phyloP scores from a whole-genome alignment of 441 rosid genomes.

The Gossypium gossypioides region DNA sequence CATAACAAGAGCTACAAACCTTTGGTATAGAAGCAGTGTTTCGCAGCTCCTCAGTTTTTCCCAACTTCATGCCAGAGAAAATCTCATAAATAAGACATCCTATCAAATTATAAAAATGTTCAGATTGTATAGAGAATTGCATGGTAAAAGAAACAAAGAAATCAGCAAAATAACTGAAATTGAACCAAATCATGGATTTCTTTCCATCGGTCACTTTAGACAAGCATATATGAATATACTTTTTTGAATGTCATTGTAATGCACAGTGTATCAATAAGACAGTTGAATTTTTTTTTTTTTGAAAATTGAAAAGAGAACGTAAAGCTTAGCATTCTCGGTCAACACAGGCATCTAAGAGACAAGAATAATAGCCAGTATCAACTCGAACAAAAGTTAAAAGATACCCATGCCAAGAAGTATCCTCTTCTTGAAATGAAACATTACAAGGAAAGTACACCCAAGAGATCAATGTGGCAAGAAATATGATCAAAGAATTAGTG shows the following conservation, averaged over 20 bases:
- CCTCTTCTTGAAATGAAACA: background rate
- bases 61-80: conserved; percentile 74
- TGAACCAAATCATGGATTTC: background rate
- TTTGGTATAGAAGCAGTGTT: conserved; percentile 84
- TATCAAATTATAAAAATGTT: conserved; percentile 22
- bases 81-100: conserved; percentile 92
- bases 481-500: background rate
- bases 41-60: conserved; percentile 87
- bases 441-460: background rate
- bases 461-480: background rate
- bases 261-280: background rate
- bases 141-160: background rate
- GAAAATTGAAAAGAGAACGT: background rate
- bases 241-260: background rate
- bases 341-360: background rate
- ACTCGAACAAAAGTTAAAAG: background rate
- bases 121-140: conserved; percentile 7
- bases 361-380: background rate
- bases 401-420: background rate
- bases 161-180: background rate
- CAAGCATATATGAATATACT: background rate
- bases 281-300: background rate
- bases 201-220: background rate
- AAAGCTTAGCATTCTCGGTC: background rate
- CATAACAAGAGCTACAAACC: conserved; percentile 36